Evolutionary conservation across 2,329 filamentous ascomycete species (phyloP).

Genomic region (Tricladium varicosporioides): DNA sequence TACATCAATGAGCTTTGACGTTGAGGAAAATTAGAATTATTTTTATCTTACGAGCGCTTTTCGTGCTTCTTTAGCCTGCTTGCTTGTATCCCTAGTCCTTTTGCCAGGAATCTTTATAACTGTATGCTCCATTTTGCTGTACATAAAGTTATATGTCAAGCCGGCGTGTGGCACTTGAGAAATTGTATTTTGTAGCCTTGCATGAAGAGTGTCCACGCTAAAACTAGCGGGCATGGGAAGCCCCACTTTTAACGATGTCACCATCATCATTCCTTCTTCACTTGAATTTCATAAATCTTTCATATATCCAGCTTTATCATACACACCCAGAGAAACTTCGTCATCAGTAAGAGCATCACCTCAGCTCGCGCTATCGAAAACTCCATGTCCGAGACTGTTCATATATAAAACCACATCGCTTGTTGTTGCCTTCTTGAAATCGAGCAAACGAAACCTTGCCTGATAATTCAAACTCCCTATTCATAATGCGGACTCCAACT

Average conservation of each 20-base stretch:
- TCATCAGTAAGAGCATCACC: too few relatives aligned
- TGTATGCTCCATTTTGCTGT: constrained; percentile 27
- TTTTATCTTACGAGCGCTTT: constrained; percentile 23
- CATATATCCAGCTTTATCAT: too few relatives aligned
- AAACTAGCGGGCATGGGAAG: not conserved
- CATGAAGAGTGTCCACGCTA: not conserved
- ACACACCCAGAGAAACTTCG: too few relatives aligned
- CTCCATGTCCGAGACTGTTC: too few relatives aligned
- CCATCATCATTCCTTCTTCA: too few relatives aligned
- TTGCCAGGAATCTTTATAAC: constrained; percentile 34
- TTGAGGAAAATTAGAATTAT: not conserved
- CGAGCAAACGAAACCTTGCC: too few relatives aligned
- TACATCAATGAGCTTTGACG: not conserved
- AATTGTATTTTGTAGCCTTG: not conserved
- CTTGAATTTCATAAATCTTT: too few relatives aligned
- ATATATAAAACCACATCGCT: too few relatives aligned
- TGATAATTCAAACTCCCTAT: too few relatives aligned
- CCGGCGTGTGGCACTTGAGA: not conserved
- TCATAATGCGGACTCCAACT: too few relatives aligned
- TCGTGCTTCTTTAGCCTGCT: constrained; percentile 21
- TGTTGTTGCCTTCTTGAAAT: too few relatives aligned
- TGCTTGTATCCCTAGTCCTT: constrained; percentile 22
- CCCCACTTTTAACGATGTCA: not conserved
- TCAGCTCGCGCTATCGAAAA: too few relatives aligned
- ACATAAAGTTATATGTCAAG: not conserved